A percentile compares a stretch with the other conserved stretches of the same genome.
Conservation (phyloP, 768 basidiomycete species). For the Cystobasidiopsis lactophilus region DNA sequence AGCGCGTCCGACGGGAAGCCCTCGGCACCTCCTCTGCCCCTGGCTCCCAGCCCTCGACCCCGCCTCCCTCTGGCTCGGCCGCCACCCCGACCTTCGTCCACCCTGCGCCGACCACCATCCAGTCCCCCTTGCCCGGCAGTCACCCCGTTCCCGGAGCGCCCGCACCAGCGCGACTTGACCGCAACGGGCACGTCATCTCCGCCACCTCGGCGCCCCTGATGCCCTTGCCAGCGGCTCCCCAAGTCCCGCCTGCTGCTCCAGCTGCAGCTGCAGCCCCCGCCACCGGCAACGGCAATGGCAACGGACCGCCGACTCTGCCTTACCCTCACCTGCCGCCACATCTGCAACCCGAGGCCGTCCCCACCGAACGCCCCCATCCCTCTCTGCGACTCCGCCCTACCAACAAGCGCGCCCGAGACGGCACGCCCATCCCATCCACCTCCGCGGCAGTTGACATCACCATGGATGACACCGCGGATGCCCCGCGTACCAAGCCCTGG, state of each 20-base stretch:
- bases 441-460: background rate
- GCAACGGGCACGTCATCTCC: background rate
- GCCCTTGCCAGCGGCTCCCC: background rate
- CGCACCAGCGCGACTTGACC: background rate
- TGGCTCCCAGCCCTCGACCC: slow-evolving; percentile 1
- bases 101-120: background rate
- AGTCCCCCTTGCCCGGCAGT: background rate
- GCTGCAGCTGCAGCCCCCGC: no score
- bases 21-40: slow-evolving; percentile 1
- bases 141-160: background rate
- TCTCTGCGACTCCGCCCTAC: background rate
- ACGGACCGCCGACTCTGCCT: no score
- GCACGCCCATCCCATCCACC: background rate
- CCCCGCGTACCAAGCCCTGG: slow-evolving; percentile 60
- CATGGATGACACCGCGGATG: background rate
- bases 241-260: background rate
- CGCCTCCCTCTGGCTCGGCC: background rate
- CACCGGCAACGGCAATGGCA: no score
- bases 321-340: no score
- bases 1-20: slow-evolving; percentile 17
- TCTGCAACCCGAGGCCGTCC: background rate
- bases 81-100: background rate
- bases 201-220: background rate
- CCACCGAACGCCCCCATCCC: background rate
- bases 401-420: background rate